Percentiles rank a stretch among this genome's conserved stretches.
phyloP scores from a whole-genome alignment of 2,329 filamentous ascomycete genomes.

The Pseudocercospora cruenta region DNA sequence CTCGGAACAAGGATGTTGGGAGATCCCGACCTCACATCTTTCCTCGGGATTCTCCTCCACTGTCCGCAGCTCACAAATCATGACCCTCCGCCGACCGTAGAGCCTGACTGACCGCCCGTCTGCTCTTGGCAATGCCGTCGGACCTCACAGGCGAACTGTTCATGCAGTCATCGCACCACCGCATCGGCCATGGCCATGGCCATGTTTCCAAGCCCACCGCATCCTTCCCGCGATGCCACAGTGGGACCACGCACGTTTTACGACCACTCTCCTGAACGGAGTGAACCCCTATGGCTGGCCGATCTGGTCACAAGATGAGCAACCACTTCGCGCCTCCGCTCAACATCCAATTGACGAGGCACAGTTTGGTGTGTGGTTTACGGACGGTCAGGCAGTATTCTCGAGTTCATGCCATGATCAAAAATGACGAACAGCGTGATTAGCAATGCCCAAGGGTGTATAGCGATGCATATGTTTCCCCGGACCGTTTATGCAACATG shows the following conservation, averaged over 20 bases:
- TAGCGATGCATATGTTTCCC: background rate
- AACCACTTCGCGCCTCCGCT: background rate
- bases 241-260: background rate
- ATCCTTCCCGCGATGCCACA: slow-evolving; percentile 6
- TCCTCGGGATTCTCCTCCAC: background rate
- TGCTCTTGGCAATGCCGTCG: background rate
- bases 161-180: background rate
- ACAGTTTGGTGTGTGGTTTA: background rate
- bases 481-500: background rate
- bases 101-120: background rate
- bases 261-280: background rate
- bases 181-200: background rate
- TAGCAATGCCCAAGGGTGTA: background rate
- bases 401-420: background rate
- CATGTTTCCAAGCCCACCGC: background rate
- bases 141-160: background rate
- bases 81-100: background rate
- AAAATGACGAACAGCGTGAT: background rate
- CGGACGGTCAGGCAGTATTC: background rate
- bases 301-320: background rate
- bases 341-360: background rate
- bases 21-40: background rate
- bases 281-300: background rate
- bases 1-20: background rate
- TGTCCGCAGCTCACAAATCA: background rate